Evolutionary conservation across 169 alveolate genomes (phyloP).

Genomic region (Neospora caninum): DNA sequence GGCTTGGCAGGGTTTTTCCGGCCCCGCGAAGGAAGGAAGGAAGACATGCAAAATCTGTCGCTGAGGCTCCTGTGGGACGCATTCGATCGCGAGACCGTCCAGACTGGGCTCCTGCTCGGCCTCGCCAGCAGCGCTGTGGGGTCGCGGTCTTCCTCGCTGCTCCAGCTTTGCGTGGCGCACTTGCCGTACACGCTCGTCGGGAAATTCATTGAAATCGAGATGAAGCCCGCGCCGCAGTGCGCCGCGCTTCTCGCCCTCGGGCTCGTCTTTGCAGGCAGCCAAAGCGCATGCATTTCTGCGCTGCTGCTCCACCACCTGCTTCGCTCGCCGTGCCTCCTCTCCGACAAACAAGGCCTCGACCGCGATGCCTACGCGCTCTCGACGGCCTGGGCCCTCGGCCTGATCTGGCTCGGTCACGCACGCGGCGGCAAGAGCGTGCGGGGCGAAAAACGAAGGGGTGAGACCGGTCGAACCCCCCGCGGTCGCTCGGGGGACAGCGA

Average conservation of each 20-base stretch:
- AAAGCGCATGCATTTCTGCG: background rate
- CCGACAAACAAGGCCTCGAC: slow-evolving; percentile 33
- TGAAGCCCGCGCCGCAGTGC: slow-evolving; percentile 25
- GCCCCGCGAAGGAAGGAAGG: background rate
- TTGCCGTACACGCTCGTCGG: background rate
- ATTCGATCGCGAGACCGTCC: slow-evolving; percentile 14
- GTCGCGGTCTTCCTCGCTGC: background rate
- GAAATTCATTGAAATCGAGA: background rate
- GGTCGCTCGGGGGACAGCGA: background rate
- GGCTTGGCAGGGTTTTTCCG: background rate
- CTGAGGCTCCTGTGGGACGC: slow-evolving; percentile 22
- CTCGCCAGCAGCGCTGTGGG: slow-evolving; percentile 5
- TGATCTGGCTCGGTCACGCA: background rate
- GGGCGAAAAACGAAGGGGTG: no score
- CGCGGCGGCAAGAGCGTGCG: background rate
- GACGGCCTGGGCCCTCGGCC: slow-evolving; percentile 1
- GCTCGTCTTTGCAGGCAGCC: background rate
- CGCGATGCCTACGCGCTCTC: slow-evolving; percentile 33
- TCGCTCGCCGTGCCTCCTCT: background rate
- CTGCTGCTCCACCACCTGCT: background rate
- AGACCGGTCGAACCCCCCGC: background rate
- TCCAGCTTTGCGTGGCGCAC: slow-evolving; percentile 10
- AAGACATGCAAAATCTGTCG: background rate
- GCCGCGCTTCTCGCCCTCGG: slow-evolving; percentile 20
- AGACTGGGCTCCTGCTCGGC: slow-evolving; percentile 17